phyloP scores from a whole-genome alignment of 2,329 filamentous ascomycete species.

The Neoarthrinium moseri region DNA sequence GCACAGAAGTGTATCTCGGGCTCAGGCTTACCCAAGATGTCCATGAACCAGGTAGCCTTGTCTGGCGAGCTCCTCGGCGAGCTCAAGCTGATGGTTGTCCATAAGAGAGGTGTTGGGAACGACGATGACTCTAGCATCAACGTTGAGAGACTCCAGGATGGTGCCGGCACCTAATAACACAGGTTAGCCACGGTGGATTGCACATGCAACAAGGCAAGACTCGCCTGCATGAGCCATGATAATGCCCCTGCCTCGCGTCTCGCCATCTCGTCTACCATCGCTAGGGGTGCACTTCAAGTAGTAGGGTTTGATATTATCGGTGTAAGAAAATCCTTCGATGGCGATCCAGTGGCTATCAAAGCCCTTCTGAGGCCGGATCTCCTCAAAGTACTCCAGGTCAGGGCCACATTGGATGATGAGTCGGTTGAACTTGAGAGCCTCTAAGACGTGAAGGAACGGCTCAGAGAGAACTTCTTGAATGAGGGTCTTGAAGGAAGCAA shows the following conservation, averaged over 20 bases:
- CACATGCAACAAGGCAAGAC: constrained; percentile 19
- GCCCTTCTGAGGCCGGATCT: constrained; percentile 9
- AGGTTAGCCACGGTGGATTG: background rate
- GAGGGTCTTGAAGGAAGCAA: constrained; percentile 75
- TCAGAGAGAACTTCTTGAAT: constrained; percentile 63
- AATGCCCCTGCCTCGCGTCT: constrained; percentile 57
- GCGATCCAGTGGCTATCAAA: constrained; percentile 35
- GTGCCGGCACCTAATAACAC: constrained; percentile 72
- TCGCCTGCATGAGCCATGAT: constrained; percentile 88
- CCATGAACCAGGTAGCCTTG: constrained; percentile 78
- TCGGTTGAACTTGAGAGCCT: constrained; percentile 61
- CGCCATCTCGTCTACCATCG: constrained; percentile 30
- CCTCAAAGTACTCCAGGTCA: constrained; percentile 57
- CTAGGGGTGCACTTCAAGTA: constrained; percentile 55
- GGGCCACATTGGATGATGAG: constrained; percentile 81
- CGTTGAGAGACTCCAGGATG: constrained; percentile 77
- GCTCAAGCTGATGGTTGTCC: constrained; percentile 87
- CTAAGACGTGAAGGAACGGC: constrained; percentile 62
- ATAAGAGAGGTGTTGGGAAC: constrained; percentile 82
- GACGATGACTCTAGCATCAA: constrained; percentile 76
- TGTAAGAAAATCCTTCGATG: constrained; percentile 67
- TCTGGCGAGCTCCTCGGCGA: constrained; percentile 72
- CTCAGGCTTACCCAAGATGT: constrained; percentile 55
- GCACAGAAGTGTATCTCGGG: background rate
- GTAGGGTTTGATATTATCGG: constrained; percentile 56